Conservation (phyloP, 192 early-diverging fungal genomes). For the Coemansia sp. region DNA sequence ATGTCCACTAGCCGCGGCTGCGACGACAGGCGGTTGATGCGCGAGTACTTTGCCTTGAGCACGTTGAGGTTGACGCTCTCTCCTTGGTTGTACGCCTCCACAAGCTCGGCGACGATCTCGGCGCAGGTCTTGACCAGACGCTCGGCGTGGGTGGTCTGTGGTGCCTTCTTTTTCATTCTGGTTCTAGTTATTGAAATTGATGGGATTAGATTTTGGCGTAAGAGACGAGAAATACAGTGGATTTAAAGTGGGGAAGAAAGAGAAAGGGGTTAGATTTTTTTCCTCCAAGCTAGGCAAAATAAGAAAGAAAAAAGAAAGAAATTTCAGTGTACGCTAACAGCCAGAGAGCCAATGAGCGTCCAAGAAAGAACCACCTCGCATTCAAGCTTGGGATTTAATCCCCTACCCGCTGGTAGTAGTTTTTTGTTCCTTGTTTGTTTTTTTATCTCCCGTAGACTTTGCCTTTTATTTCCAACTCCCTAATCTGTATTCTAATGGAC, state of each 20-base stretch:
- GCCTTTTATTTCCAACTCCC: not conserved
- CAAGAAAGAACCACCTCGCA: too few species aligned
- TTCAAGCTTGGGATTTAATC: too few species aligned
- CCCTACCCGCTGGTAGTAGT: too few species aligned
- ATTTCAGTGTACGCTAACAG: too few species aligned
- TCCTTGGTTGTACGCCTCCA: slow-evolving; percentile 63
- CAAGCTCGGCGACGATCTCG: slow-evolving; percentile 90
- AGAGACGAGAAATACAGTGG: too few species aligned
- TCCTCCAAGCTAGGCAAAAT: too few species aligned
- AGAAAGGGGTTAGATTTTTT: too few species aligned
- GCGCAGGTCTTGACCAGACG: slow-evolving; percentile 81
- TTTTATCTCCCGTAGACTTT: not conserved
- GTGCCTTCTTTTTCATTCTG: slow-evolving; percentile 44
- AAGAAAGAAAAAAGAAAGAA: too few species aligned
- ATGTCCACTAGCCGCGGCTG: slow-evolving; percentile 97
- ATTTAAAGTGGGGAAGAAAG: not conserved
- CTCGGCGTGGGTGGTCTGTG: slow-evolving; percentile 58
- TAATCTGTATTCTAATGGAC: slow-evolving; percentile 2
- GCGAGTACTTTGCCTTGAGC: slow-evolving; percentile 73
- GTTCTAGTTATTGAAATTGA: too few species aligned
- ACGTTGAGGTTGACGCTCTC: slow-evolving; percentile 88
- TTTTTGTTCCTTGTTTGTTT: not conserved
- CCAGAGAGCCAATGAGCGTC: too few species aligned
- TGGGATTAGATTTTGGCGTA: too few species aligned
- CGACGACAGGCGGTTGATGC: slow-evolving; percentile 71